These are phyloP conservation scores for Solanum habrochaites DNA, from an alignment of 257 asterid genomes.

Conservation along the genomic window DNA sequence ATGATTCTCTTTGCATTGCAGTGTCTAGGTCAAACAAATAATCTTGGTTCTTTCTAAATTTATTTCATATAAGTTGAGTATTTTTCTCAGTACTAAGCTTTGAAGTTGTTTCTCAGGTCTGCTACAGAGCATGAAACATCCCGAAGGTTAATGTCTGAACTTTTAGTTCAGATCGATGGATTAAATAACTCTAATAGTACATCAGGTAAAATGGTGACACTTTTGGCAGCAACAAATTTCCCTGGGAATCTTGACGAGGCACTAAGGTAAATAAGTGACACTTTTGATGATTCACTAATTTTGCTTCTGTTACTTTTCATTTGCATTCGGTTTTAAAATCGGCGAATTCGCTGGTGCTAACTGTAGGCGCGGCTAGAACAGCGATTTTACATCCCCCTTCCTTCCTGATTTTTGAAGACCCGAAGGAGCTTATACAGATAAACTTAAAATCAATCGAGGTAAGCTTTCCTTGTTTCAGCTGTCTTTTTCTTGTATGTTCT, in stretches of 20 bases:
- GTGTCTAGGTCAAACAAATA: neutral
- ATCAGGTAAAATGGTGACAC: constrained; percentile 6
- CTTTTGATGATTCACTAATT: constrained; percentile 86
- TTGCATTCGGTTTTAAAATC: neutral
- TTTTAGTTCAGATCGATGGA: constrained; percentile 86
- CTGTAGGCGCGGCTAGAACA: constrained; percentile 85
- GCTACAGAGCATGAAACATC: constrained; percentile 93
- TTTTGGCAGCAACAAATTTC: too few species aligned
- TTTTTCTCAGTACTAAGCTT: neutral
- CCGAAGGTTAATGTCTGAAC: constrained; percentile 84
- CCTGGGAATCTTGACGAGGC: too few species aligned
- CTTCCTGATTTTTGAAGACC: constrained; percentile 69
- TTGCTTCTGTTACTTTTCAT: neutral
- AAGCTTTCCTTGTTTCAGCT: neutral
- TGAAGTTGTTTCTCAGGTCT: constrained; percentile 33
- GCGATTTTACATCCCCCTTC: constrained; percentile 80
- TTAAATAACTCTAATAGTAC: constrained; percentile 74
- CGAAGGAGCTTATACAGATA: constrained; percentile 85
- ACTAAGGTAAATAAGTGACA: constrained; percentile 27
- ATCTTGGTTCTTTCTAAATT: too few species aligned
- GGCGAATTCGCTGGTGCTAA: neutral
- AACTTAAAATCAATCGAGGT: constrained; percentile 86
- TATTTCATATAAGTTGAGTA: neutral
- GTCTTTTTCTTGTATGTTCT: too few species aligned
- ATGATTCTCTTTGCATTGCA: constrained; percentile 11